phyloP scores from a whole-genome alignment of 1,284 basidiomycete genomes.

The Fomitopsis palustris region DNA sequence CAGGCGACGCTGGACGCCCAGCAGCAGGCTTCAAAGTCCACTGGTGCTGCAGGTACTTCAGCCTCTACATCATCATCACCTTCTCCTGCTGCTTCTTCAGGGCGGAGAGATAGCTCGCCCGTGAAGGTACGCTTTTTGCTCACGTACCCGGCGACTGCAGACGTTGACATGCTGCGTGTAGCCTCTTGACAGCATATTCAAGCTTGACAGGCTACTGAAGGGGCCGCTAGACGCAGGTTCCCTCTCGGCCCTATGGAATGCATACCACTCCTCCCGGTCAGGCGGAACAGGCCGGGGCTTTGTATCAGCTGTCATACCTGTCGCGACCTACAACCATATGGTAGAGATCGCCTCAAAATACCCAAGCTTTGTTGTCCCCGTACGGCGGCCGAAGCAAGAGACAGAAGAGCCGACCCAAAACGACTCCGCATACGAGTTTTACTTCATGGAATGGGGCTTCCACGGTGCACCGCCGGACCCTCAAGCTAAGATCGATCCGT shows the following conservation, averaged over 20 bases:
- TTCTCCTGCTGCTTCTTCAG: slow-evolving; percentile 13
- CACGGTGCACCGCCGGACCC: slow-evolving; percentile 64
- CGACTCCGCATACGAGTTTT: slow-evolving; percentile 73
- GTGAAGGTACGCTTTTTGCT: slow-evolving; percentile 47
- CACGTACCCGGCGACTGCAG: not conserved
- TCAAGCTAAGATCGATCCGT: slow-evolving; percentile 34
- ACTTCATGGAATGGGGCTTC: slow-evolving; percentile 84
- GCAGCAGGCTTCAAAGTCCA: slow-evolving; percentile 18
- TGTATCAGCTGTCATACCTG: slow-evolving; percentile 77
- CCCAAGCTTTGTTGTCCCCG: slow-evolving; percentile 76
- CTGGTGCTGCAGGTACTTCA: slow-evolving; percentile 15
- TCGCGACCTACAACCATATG: slow-evolving; percentile 75
- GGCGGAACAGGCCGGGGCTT: slow-evolving; percentile 77
- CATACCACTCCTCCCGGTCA: slow-evolving; percentile 79
- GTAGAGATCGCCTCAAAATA: slow-evolving; percentile 56
- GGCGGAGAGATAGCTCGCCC: slow-evolving; percentile 65
- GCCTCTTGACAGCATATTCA: slow-evolving; percentile 81
- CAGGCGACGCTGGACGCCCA: slow-evolving; percentile 19
- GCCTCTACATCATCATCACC: slow-evolving; percentile 12
- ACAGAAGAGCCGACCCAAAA: slow-evolving; percentile 25
- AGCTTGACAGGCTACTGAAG: slow-evolving; percentile 66
- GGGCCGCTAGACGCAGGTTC: slow-evolving; percentile 70
- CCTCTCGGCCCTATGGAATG: slow-evolving; percentile 82
- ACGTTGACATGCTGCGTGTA: slow-evolving; percentile 28
- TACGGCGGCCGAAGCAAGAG: slow-evolving; percentile 48